phyloP scores from a whole-genome alignment of 2,329 filamentous ascomycete species.

The Pestalotiopsis sp. region DNA sequence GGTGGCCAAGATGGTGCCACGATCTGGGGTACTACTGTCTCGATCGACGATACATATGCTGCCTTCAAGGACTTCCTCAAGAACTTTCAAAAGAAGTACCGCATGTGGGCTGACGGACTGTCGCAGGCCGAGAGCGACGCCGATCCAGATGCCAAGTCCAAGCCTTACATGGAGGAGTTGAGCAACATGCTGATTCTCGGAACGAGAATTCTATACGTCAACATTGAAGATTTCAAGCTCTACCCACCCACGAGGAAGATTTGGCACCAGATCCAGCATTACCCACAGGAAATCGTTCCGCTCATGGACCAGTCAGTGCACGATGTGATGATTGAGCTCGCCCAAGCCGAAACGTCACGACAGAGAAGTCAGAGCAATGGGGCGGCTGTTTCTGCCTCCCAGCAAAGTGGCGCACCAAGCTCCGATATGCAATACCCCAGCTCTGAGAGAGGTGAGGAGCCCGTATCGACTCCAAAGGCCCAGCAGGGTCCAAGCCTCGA shows the following conservation, averaged over 20 bases:
- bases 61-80: constrained; percentile 90
- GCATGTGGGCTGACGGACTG: constrained; percentile 86
- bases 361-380: constrained; percentile 50
- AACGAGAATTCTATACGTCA: constrained; percentile 81
- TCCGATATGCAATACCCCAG: constrained; percentile 79
- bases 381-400: constrained; percentile 49
- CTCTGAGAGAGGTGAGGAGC: constrained; percentile 70
- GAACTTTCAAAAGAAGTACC: constrained; percentile 92
- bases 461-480: constrained; percentile 41
- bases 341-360: constrained; percentile 75
- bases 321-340: constrained; percentile 89
- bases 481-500: constrained; percentile 65
- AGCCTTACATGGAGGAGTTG: constrained; percentile 82
- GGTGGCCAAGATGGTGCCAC: constrained; percentile 81
- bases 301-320: constrained; percentile 95
- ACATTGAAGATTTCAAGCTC: constrained; percentile 85
- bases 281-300: constrained; percentile 94
- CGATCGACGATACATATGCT: constrained; percentile 84
- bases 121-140: constrained; percentile 73
- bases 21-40: constrained; percentile 98
- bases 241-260: constrained; percentile 93
- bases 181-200: constrained; percentile 91
- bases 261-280: constrained; percentile 93
- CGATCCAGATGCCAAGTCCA: constrained; percentile 72
- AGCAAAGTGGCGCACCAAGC: constrained; percentile 62